Evolutionary conservation across 768 basidiomycete genomes (phyloP).

Genomic region (Psilocybe azurescens): DNA sequence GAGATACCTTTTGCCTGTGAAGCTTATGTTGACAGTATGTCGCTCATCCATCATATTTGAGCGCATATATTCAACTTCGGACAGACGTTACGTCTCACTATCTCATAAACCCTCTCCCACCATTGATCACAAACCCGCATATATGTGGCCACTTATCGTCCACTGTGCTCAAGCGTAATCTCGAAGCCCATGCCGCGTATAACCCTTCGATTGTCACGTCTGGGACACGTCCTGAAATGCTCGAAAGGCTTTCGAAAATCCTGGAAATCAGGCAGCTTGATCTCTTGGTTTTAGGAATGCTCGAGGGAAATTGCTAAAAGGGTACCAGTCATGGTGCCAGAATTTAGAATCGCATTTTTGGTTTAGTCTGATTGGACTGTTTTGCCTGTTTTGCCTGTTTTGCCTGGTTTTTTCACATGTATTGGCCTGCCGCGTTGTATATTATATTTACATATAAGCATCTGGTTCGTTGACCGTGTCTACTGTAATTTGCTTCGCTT

Average conservation of each 20-base stretch:
- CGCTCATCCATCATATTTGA: neutral
- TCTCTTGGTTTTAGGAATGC: constrained; percentile 50
- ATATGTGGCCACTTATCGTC: constrained; percentile 47
- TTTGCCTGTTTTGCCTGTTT: no score
- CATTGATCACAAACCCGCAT: constrained; percentile 51
- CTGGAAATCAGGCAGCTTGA: constrained; percentile 55
- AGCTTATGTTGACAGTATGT: constrained; percentile 57
- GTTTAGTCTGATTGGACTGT: no score
- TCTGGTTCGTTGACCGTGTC: neutral
- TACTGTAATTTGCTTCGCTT: neutral
- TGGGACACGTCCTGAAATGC: constrained; percentile 57
- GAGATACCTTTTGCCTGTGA: constrained; percentile 61
- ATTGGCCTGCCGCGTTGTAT: no score
- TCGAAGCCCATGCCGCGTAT: constrained; percentile 55
- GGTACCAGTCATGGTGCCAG: no score
- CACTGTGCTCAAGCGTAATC: constrained; percentile 58
- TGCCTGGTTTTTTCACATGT: no score
- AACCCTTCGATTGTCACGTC: constrained; percentile 49
- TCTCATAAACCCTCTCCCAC: constrained; percentile 48
- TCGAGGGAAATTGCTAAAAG: constrained; percentile 14
- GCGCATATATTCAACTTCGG: neutral
- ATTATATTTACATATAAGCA: no score
- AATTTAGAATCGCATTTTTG: no score
- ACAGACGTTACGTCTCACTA: constrained; percentile 55
- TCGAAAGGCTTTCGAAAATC: constrained; percentile 47